Evolutionary conservation across 495 filamentous ascomycete genomes (phyloP), one percentile per base, ranked within the genome.

Genomic region (Penicillium nucicola): DNA sequence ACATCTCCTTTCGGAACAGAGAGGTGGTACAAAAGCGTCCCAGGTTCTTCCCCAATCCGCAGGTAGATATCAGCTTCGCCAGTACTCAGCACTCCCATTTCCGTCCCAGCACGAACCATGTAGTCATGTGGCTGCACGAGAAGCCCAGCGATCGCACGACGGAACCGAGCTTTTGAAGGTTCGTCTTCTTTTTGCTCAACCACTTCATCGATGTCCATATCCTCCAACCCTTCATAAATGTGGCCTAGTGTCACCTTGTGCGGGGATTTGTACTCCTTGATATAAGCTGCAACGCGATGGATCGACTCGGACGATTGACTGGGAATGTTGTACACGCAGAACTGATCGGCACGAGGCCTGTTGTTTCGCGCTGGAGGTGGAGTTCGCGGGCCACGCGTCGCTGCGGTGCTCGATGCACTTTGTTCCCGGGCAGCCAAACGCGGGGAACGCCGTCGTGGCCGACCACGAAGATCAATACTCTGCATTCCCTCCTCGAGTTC

Each of bases 241-340:
- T 58, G 45, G 20, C 45, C 60, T 13, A 61, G 39, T 9, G 60
- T 47, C 12, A 77, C 61, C 53, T 75, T 71, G 45, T 76, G 64
- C 18, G 71, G 72, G 11, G 71, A 52, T 48, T 74, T 75, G 52
- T 76, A 70, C 53, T 76, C 68, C 46, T 74, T 66, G 7, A 68
- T 60, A 39, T 65, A 52, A 12, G 52, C 55, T 14, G 52, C 36
- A 45, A 55, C 42, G 56, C 55, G 42, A 23, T 25, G 20, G 9
- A 13, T 41, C 11, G 38, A 25, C 8, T 41, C 20, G 13, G 38
- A 41, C 3, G 20, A 23, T 56, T 52, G 60, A 25, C 62, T 48
- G 13, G 60, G 57, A 19, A 42, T 60, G 45, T 60, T 59, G 46
- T 74, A 73, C 45, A 78, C 64, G 52, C 68, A 77, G 55, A 72